Evolutionary conservation across 805 yeast genomes (phyloP).

Genomic region (Myxozyma monticola): DNA sequence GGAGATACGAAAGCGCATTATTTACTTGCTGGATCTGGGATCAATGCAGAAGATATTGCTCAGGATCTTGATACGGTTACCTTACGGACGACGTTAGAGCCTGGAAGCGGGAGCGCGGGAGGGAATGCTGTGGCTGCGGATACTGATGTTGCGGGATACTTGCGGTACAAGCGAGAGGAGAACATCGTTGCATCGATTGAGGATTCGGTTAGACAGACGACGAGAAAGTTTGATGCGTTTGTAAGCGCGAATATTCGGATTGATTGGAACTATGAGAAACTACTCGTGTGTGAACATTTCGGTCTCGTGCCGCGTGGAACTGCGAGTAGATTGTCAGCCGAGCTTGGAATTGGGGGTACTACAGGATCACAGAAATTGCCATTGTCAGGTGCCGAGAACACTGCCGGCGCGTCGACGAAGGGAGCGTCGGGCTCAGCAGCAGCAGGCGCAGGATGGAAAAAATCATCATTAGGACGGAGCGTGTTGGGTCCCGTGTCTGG

Average conservation of each 20-base stretch:
- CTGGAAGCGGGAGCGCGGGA: conserved; percentile 28
- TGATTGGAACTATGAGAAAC: conserved; percentile 82
- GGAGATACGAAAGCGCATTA: conserved; percentile 62
- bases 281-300: conserved; percentile 68
- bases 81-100: conserved; percentile 37
- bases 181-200: conserved; percentile 80
- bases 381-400: neutral
- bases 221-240: conserved; percentile 78
- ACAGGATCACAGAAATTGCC: too few species aligned
- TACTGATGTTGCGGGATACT: conserved; percentile 59
- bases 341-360: conserved; percentile 33
- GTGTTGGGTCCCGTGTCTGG: conserved; percentile 41
- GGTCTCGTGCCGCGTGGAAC: conserved; percentile 49
- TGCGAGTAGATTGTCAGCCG: conserved; percentile 20
- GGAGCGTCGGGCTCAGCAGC: neutral
- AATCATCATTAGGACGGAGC: conserved; percentile 38
- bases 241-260: conserved; percentile 69
- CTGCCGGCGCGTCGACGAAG: conserved; percentile 22
- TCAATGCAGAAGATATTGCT: conserved; percentile 81
- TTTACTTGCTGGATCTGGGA: conserved; percentile 83
- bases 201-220: conserved; percentile 68
- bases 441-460: conserved; percentile 37
- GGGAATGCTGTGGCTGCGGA: conserved; percentile 26
- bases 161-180: conserved; percentile 75
- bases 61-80: conserved; percentile 47